Percentiles rank a stretch among this genome's conserved stretches.
These are phyloP conservation scores for Podila epigama DNA, from an alignment of 192 early-diverging fungal genomes.

Conservation along the genomic window DNA sequence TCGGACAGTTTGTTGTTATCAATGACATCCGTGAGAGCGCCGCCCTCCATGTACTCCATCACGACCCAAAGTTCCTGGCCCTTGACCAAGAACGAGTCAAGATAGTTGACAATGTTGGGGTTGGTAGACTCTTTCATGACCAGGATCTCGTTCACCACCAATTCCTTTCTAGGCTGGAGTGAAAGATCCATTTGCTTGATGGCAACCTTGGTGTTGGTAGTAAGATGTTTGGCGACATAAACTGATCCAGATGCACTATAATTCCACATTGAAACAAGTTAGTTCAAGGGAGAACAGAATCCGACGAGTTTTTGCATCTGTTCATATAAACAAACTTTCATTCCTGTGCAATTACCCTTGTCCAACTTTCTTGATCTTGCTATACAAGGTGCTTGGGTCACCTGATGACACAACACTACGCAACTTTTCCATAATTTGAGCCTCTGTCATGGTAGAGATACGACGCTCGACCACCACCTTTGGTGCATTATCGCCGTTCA, in stretches of 20 bases:
- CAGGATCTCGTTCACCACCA: constrained; percentile 92
- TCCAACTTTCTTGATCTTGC: constrained; percentile 96
- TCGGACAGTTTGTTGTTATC: constrained; percentile 93
- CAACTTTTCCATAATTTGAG: constrained; percentile 95
- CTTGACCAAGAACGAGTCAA: constrained; percentile 91
- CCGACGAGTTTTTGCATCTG: too few species aligned
- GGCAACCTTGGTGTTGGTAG: constrained; percentile 82
- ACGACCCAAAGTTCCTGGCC: constrained; percentile 95
- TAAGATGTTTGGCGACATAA: constrained; percentile 85
- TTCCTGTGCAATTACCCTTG: constrained; percentile 78
- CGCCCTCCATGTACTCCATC: constrained; percentile 99
- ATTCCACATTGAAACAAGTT: neutral
- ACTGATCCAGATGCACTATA: constrained; percentile 95
- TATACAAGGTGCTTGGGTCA: constrained; percentile 91
- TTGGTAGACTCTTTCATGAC: constrained; percentile 95
- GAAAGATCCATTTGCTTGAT: constrained; percentile 95
- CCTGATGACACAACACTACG: constrained; percentile 88
- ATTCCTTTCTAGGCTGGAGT: constrained; percentile 88
- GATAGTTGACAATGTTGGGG: constrained; percentile 97
- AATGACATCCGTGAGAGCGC: constrained; percentile 96
- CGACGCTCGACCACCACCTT: constrained; percentile 73
- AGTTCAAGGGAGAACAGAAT: neutral
- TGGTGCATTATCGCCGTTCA: constrained; percentile 34
- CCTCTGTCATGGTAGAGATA: constrained; percentile 88
- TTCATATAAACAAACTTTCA: neutral